Evolutionary conservation across 1,284 basidiomycete genomes (phyloP).

Genomic region (Polyporus tsugae): DNA sequence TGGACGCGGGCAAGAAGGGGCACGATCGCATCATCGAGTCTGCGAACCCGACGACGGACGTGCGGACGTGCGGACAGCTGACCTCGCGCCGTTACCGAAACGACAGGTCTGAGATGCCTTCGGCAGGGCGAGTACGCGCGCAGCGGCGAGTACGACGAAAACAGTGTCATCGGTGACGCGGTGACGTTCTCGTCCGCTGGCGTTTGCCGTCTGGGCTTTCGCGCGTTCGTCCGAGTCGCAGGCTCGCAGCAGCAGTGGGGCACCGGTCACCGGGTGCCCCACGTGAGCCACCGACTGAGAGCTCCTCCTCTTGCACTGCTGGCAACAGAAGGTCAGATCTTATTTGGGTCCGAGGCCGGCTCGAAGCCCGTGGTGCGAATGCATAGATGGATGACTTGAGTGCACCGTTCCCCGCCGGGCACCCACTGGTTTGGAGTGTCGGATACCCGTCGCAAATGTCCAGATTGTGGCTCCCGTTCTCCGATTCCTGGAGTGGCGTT

Average conservation of each 20-base stretch:
- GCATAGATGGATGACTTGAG: too few species aligned
- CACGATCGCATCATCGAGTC: not conserved
- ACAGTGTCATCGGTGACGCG: not conserved
- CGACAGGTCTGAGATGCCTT: not conserved
- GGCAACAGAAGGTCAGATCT: not conserved
- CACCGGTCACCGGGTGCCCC: conserved; percentile 2
- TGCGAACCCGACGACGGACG: not conserved
- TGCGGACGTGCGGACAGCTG: not conserved
- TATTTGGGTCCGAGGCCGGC: not conserved
- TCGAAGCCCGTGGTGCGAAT: too few species aligned
- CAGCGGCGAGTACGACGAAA: not conserved
- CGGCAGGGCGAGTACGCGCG: not conserved
- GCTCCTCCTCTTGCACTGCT: not conserved
- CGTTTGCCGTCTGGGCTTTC: not conserved
- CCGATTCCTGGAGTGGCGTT: not conserved
- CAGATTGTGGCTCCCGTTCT: too few species aligned
- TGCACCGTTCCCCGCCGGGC: too few species aligned
- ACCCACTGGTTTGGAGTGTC: not conserved
- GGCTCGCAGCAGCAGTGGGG: not conserved
- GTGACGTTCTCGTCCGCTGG: not conserved
- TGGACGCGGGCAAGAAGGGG: not conserved
- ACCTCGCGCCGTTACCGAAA: not conserved
- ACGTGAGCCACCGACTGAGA: not conserved
- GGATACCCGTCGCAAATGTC: not conserved
- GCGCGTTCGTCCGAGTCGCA: not conserved